Conservation (phyloP, 2,329 filamentous ascomycete species). For the Cryphonectria carpinicola region DNA sequence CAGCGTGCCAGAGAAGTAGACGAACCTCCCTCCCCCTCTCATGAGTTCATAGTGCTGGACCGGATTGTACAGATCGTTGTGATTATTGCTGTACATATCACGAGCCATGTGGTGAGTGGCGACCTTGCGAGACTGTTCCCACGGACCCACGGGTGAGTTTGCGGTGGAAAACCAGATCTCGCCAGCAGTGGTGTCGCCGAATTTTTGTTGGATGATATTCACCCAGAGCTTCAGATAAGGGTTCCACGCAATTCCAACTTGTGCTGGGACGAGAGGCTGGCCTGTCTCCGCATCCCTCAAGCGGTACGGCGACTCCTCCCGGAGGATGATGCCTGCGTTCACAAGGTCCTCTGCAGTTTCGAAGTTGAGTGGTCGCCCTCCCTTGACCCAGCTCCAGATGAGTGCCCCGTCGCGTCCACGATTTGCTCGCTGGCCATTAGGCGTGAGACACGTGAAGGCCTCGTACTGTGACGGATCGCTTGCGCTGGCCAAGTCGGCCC, state of each 20-base stretch:
- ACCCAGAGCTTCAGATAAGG: conserved; percentile 24
- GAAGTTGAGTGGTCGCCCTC: conserved; percentile 24
- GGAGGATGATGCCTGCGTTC: conserved; percentile 12
- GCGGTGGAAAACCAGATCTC: conserved; percentile 28
- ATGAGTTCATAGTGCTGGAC: conserved; percentile 28
- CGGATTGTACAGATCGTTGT: conserved; percentile 28
- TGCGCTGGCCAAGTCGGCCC: conserved; percentile 19
- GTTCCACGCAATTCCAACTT: conserved; percentile 28
- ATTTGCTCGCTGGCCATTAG: conserved; percentile 16
- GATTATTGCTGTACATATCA: conserved; percentile 19
- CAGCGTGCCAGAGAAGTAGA: conserved; percentile 28
- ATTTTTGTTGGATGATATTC: conserved; percentile 25
- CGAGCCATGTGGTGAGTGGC: conserved; percentile 26
- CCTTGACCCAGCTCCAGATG: conserved; percentile 26
- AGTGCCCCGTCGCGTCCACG: conserved; percentile 17
- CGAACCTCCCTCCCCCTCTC: conserved; percentile 17
- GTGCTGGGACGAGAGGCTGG: conserved; percentile 15
- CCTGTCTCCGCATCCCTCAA: conserved; percentile 20
- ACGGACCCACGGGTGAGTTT: conserved; percentile 23
- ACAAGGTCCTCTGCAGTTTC: conserved; percentile 21
- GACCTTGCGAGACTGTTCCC: conserved; percentile 24
- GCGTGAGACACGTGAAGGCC: conserved; percentile 24
- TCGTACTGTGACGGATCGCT: conserved; percentile 27
- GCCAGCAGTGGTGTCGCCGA: conserved; percentile 21
- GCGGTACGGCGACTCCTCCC: conserved; percentile 25